Conservation (phyloP, 192 early-diverging fungal species). For the Entomortierella beljakovae region DNA sequence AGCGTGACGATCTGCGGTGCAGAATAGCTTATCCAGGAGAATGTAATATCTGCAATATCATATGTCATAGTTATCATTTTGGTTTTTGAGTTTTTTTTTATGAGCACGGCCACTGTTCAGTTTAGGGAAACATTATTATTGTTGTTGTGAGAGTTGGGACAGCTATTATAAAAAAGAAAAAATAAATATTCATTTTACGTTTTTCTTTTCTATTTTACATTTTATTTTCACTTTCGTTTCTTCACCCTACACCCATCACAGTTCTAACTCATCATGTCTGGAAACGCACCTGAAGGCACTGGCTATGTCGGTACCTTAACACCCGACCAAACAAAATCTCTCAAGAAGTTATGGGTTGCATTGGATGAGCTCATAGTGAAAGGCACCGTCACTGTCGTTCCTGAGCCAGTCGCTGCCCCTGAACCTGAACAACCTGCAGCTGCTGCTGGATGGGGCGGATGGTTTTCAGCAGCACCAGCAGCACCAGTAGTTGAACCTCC, state of each 20-base stretch:
- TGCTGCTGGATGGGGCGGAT: conserved; percentile 28
- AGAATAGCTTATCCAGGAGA: too few species aligned
- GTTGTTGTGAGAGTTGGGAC: not conserved
- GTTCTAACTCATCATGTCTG: conserved; percentile 5
- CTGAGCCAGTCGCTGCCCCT: conserved; percentile 11
- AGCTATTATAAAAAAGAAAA: too few species aligned
- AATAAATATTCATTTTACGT: not conserved
- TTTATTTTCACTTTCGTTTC: not conserved
- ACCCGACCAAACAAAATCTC: conserved; percentile 27
- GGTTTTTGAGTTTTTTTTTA: not conserved
- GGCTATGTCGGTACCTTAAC: conserved; percentile 49
- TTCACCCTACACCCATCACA: not conserved
- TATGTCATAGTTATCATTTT: too few species aligned
- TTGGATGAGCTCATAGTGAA: conserved; percentile 29
- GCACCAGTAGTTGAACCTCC: conserved; percentile 38
- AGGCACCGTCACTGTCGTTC: conserved; percentile 28
- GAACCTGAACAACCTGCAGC: conserved; percentile 9
- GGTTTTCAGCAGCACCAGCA: conserved; percentile 15
- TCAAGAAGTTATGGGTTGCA: conserved; percentile 39
- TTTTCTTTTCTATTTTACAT: not conserved
- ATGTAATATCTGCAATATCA: not conserved
- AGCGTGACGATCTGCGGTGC: too few species aligned
- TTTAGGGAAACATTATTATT: not conserved
- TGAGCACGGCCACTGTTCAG: not conserved
- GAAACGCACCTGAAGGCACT: conserved; percentile 31